Evolutionary conservation across 306 rosid genomes (phyloP), one percentile per base, ranked within the genome.

Genomic region (Myrica gale): DNA sequence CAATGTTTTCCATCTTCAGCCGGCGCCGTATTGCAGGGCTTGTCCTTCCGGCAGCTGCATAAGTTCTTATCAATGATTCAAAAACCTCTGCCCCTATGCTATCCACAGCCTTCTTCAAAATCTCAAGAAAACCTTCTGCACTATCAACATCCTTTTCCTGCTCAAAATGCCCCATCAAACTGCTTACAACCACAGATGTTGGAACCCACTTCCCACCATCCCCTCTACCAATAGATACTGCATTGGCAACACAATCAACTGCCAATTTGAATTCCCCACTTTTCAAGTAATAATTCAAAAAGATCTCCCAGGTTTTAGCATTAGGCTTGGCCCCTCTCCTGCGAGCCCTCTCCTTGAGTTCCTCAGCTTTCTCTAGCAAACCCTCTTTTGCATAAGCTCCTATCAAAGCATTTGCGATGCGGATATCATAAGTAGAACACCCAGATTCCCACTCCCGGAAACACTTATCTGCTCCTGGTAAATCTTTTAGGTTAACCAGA

Each of bases 391-490:
- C 79, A 76, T 90, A 95, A 68, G 85, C 90, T 73, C 87, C 77
- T 41, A 95, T 88, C 50, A 95, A 79, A 78, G 74, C 88, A 89
- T 92, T 95, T 56, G 90, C 93, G 78, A 92, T 80, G 54, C 99
- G 86, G 63, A 92, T 90, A 74, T 95, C 99, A 66, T 84, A 88
- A 52, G 86, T 83, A n/a, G 92, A 74, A 83, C 92, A 76, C 62
- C 73, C 75, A 21, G 85, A 87, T 81, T 85, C 92, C 92, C 97
- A 90, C 60, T 92, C 97, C 71, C 90, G 88, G 87, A 90, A 89
- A 72, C 87, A 86, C 72, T 92, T 95, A 80, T 90, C 96, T 3
- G 99, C 99, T 21, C 97, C 97, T 2, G 97, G 93, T 79, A 92
- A 80, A 78, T 95, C 99, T 47, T 88, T 88, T 83, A 95, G 79